Base-by-base conservation (phyloP, 1,284 basidiomycete species). In the Ustilago crameri region DNA sequence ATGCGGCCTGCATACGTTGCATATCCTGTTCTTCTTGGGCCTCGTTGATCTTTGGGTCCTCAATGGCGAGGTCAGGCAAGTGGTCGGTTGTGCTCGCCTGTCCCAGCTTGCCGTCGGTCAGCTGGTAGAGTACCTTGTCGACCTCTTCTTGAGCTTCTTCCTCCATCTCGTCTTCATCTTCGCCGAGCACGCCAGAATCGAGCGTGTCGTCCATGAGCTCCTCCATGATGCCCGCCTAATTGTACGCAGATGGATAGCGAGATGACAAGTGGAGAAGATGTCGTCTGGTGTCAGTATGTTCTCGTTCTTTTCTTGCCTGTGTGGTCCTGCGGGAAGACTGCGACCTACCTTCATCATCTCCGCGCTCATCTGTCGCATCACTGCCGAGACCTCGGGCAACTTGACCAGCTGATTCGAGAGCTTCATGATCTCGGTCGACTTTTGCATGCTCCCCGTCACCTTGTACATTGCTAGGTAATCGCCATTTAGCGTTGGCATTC, bases 391-490 rank as follows among this genome's bases (percentile, higher is more conserved):
- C 83, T 98, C 93, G 17, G 96, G 96, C 34, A 98, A 86, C 82
- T 90, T 94, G 78, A 98, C 87, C 44, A 98, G 88, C 46, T 90
- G 87, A 84, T 97, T 98, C 4, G 95, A 95, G 32, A 95, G 87
- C 85, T 93, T 98, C 95, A 99, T 98, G 70, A 98, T 98, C 85
- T 98, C 95, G 1, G 95, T 95, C 10, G 93, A 95, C 85, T 95
- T 98, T 85, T 97, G 94, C 75, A 99, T 87, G 22, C 93, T 90
- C 9, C 96, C 96, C 3, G 96, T 98, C 40, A 98, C 93, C 85
- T 98, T 99, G 77, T 91, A 86, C 91, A 98, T 93, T 0, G 96
- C 96, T 98, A 24, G 32, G 12, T 10, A n/a, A n/a, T n/a, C n/a
- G n/a, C n/a, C n/a, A n/a, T n/a, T n/a, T n/a, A n/a, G n/a, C n/a